Evolutionary conservation across 805 yeast genomes (phyloP), one percentile per base, ranked within the genome.

Genomic region (Lachancea cidri): DNA sequence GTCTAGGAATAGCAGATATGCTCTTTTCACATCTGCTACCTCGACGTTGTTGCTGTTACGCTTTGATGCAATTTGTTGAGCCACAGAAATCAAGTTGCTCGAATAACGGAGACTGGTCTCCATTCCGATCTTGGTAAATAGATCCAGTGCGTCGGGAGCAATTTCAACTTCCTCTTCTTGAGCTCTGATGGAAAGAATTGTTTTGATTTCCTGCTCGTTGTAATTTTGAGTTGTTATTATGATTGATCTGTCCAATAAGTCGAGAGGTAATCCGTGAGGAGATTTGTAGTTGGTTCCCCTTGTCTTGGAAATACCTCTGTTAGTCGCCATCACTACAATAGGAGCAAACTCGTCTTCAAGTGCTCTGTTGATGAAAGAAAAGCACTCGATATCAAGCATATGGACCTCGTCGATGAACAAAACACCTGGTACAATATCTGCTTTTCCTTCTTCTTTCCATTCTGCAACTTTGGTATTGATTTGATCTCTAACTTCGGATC

Each of bases 391-490:
- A 65, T 93, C 99, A 49, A 93, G 78, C 98, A 93, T 93, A 67
- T 93, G 96, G 38, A 89, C 97, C 57, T 93, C 99, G 66, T 93
- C 99, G 53, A 93, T 88, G 65, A 93, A 93, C 53, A 93, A 71
- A 14, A 93, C 99, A 55, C 99, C 99, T 11, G 98, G 98, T 32
- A 87, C 87, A 50, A 93, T 87, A 62, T 91, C 94, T 8, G 98
- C 98, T 65, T 93, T 93, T 45, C 98, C 98, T 72, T 93, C 98
- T 68, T 93, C 98, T 57, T 85, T 87, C 95, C 97, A 93, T 67
- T 93, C 97, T 16, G 94, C 95, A 39, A 93, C 96, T 68, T 93
- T 89, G 33, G 89, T 81, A 68, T 93, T 93, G 61, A 93, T 94
- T 70, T 93, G 98, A 53, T 86, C 94, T 65, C 99, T 81, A 20